A percentile compares a stretch with the other conserved stretches of the same genome.
Conservation (phyloP, 177 flowering plant genomes). For the Vitis hybrid region DNA sequence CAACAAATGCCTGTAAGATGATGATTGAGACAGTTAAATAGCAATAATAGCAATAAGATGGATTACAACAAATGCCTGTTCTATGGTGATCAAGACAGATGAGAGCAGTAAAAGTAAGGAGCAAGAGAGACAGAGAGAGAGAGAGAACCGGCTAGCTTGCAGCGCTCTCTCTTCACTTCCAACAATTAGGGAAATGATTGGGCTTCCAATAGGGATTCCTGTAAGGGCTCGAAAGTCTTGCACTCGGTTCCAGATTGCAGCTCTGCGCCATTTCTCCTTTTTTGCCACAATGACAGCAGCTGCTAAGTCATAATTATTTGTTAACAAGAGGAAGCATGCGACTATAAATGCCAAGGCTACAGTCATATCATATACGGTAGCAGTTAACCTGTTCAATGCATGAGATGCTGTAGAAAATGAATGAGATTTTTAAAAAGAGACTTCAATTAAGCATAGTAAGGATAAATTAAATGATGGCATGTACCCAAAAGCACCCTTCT, state of each 20-base stretch:
- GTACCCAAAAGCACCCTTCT: too few relatives aligned
- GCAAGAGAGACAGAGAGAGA: slow-evolving; percentile 19
- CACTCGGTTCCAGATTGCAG: slow-evolving; percentile 68
- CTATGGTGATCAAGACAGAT: background rate
- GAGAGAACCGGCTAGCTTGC: slow-evolving; percentile 65
- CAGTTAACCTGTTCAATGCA: too few relatives aligned
- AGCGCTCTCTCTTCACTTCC: slow-evolving; percentile 86
- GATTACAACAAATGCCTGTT: slow-evolving; percentile 39
- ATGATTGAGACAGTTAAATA: background rate
- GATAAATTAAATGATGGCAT: too few relatives aligned
- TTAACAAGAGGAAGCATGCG: slow-evolving; percentile 6
- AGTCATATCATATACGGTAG: too few relatives aligned
- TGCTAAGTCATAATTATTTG: slow-evolving; percentile 27
- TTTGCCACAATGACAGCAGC: slow-evolving; percentile 85
- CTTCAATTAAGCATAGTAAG: too few relatives aligned
- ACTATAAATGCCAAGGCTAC: too few relatives aligned
- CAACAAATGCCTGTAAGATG: slow-evolving; percentile 49
- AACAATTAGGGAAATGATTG: slow-evolving; percentile 71
- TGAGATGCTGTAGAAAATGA: too few relatives aligned
- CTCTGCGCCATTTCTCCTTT: slow-evolving; percentile 83
- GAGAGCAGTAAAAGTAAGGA: background rate
- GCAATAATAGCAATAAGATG: background rate
- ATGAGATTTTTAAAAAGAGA: too few relatives aligned
- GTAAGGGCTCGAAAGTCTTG: slow-evolving; percentile 65
- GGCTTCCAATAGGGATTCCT: slow-evolving; percentile 70